phyloP scores from a whole-genome alignment of 192 early-diverging fungal genomes.

The Coemansia sp. region DNA sequence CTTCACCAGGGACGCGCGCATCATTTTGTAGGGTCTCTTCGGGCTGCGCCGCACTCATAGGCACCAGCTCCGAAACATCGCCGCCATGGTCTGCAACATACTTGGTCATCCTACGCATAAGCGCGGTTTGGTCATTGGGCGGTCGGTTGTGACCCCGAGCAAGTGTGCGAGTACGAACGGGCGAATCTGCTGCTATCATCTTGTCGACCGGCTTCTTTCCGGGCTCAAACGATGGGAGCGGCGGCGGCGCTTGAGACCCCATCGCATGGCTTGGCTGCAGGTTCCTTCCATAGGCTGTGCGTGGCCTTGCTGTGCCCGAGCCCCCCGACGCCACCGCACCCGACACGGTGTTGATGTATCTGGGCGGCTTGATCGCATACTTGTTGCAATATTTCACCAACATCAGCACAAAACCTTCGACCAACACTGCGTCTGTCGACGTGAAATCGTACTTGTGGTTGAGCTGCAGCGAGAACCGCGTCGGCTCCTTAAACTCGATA shows the following conservation, averaged over 20 bases:
- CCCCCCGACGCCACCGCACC: constrained; percentile 23
- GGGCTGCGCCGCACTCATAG: constrained; percentile 33
- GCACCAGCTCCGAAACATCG: constrained; percentile 45
- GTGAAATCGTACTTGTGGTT: constrained; percentile 53
- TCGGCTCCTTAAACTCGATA: constrained; percentile 55
- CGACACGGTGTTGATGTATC: constrained; percentile 45
- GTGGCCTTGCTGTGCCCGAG: constrained; percentile 27
- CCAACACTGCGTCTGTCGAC: constrained; percentile 36
- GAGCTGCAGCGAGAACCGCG: constrained; percentile 43
- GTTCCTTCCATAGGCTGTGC: constrained; percentile 28
- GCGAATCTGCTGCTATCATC: constrained; percentile 3
- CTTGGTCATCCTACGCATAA: constrained; percentile 55
- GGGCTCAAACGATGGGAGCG: constrained; percentile 33
- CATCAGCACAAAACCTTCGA: constrained; percentile 53
- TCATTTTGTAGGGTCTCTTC: constrained; percentile 16
- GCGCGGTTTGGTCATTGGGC: constrained; percentile 41
- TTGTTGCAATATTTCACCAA: constrained; percentile 50
- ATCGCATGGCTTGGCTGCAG: constrained; percentile 1
- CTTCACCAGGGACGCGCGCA: constrained; percentile 11
- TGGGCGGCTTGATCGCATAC: constrained; percentile 44
- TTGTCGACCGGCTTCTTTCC: constrained; percentile 12
- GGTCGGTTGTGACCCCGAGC: constrained; percentile 23
- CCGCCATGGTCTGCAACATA: constrained; percentile 53
- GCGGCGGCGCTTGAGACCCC: constrained; percentile 16
- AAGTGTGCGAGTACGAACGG: constrained; percentile 27